Evolutionary conservation across 106 monocot genomes (phyloP), one percentile per base, ranked within the genome.

Genomic region (Dendrobium nobile): DNA sequence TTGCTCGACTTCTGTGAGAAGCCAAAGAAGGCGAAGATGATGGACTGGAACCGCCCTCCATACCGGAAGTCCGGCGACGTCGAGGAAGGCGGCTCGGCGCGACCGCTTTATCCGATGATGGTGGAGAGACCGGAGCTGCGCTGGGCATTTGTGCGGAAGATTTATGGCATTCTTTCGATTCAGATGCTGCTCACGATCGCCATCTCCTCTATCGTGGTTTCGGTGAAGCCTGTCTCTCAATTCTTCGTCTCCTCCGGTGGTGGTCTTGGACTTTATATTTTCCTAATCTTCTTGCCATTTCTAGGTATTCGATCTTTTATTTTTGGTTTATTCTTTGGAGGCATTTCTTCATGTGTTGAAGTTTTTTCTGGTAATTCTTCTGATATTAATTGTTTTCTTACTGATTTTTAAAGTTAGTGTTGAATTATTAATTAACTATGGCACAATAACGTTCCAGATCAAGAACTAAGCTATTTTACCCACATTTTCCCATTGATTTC

Each of bases 131-230:
- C 90, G 24, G 87, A 83, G 17, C 73, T 91, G 7, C 85, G 95
- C 16, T 95, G 95, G 95, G 82, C 87, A 11, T 92, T 95, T 78
- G 86, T 95, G 22, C 78, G 92, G 40, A 95, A 95, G 75, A 85
- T 95, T 42, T 95, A 92, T 85, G 45, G 78, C 26, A 95, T 95
- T 37, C 84, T 95, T 54, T 79, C 89, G 75, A 4, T 88, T 20
- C 95, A 95, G 78, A 59, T 92, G 55, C 72, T 85, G 8, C 79
- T 95, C 75, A 91, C 95, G 20, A 81, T 86, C 54, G 89, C 83
- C 42, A 87, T 92, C 31, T 82, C 90, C 10, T 84, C 90, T 40
- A 78, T 92, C 47, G 92, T 90, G 27, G 92, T 89, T 61, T 82
- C 42, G 19, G 90, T 92, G 45, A 85, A 41, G 11, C 84, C 92